Conservation (phyloP, 73 alveolate species). For the Tetrahymena thermophila region DNA sequence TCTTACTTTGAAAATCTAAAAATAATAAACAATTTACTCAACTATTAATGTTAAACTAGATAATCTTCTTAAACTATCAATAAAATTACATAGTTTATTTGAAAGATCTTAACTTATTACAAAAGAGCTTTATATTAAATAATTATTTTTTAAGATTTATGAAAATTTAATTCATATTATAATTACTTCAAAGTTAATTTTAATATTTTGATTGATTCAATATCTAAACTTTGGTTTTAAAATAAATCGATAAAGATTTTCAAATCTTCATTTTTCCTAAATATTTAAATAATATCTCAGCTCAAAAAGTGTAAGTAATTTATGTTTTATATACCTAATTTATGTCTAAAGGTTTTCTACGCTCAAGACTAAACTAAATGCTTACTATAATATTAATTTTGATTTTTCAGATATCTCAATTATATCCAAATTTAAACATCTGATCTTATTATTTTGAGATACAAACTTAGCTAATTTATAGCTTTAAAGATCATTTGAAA, state of each 20-base stretch:
- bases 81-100: not conserved
- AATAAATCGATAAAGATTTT: too few species aligned
- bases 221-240: not conserved
- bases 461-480: not conserved
- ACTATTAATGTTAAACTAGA: not conserved
- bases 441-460: not conserved
- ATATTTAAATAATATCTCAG: too few species aligned
- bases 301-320: too few species aligned
- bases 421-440: not conserved
- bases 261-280: not conserved
- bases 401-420: not conserved
- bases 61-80: not conserved
- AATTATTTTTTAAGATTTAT: too few species aligned
- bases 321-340: not conserved
- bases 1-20: too few species aligned
- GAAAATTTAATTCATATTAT: not conserved
- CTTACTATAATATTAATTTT: not conserved
- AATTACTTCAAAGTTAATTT: not conserved
- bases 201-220: not conserved
- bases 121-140: not conserved
- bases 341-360: not conserved
- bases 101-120: not conserved
- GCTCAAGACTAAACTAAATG: not conserved
- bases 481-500: not conserved
- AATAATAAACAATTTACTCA: not conserved